Evolutionary conservation across 2,329 filamentous ascomycete species (phyloP).

Genomic region (Botrytis sinoallii): DNA sequence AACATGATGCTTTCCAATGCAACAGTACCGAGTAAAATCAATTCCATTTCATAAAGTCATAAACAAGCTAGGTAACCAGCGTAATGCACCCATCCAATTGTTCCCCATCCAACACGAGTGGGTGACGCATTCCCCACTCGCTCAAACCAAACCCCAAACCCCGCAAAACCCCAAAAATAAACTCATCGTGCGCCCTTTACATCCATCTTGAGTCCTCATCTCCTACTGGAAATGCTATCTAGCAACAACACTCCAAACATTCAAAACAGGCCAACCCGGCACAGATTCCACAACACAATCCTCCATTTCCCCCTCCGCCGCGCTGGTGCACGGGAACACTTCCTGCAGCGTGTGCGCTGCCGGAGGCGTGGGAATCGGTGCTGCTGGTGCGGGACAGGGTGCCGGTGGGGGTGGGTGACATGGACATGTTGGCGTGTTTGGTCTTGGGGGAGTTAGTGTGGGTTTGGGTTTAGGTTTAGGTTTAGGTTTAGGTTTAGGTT

Average conservation of each 20-base stretch:
- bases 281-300: constrained; percentile 16
- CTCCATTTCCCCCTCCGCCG: not conserved
- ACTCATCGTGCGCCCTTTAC: not conserved
- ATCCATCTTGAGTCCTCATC: not conserved
- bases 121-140: not conserved
- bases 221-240: not conserved
- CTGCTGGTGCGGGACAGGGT: not conserved
- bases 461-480: not conserved
- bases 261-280: constrained; percentile 18
- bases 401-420: not conserved
- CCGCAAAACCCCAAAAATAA: not conserved
- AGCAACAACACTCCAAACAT: constrained; percentile 20
- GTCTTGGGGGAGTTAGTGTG: not conserved
- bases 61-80: not conserved
- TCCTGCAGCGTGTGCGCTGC: too few species aligned
- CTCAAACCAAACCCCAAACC: not conserved
- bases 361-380: not conserved
- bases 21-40: not conserved
- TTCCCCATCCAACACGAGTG: not conserved
- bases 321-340: not conserved
- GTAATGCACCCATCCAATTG: not conserved
- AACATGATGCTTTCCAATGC: not conserved
- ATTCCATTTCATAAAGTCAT: not conserved
- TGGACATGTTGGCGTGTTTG: not conserved
- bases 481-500: not conserved